phyloP scores from a whole-genome alignment of 2,329 filamentous ascomycete species.

The Thelonectria blattea region DNA sequence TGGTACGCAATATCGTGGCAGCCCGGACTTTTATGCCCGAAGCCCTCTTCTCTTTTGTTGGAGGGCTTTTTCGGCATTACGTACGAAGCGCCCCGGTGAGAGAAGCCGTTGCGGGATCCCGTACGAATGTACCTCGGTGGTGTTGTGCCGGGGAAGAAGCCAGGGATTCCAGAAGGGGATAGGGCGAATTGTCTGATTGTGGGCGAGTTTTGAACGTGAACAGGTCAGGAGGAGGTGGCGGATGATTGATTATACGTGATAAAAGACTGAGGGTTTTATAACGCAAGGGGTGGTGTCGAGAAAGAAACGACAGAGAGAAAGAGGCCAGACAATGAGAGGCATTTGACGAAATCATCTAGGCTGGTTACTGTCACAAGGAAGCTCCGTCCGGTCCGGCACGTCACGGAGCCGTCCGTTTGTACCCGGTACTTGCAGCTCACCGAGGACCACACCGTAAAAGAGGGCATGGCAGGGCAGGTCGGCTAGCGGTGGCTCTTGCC shows the following conservation, averaged over 20 bases:
- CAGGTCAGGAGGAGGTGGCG: constrained; percentile 12
- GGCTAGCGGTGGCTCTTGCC: constrained; percentile 19
- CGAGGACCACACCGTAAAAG: constrained; percentile 18
- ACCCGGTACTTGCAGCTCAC: constrained; percentile 3
- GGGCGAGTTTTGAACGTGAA: constrained; percentile 13
- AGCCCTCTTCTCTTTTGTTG: no score
- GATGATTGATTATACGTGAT: neutral
- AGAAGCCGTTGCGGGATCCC: neutral
- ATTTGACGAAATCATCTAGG: neutral
- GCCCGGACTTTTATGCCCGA: constrained; percentile 19
- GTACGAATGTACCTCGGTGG: constrained; percentile 32
- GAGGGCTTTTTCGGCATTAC: neutral
- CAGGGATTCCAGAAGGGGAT: constrained; percentile 25
- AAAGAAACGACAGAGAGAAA: no score
- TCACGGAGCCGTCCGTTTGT: no score
- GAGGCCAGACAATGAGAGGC: no score
- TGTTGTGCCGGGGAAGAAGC: constrained; percentile 30
- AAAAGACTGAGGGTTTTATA: neutral
- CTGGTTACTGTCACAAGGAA: neutral
- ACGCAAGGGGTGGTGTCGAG: neutral
- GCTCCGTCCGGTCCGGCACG: no score
- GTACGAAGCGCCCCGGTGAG: neutral
- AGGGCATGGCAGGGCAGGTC: no score
- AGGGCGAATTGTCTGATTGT: constrained; percentile 28
- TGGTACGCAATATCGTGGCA: no score